Conservation (phyloP, 2,329 filamentous ascomycete genomes). For the Furcasterigmium sp. region DNA sequence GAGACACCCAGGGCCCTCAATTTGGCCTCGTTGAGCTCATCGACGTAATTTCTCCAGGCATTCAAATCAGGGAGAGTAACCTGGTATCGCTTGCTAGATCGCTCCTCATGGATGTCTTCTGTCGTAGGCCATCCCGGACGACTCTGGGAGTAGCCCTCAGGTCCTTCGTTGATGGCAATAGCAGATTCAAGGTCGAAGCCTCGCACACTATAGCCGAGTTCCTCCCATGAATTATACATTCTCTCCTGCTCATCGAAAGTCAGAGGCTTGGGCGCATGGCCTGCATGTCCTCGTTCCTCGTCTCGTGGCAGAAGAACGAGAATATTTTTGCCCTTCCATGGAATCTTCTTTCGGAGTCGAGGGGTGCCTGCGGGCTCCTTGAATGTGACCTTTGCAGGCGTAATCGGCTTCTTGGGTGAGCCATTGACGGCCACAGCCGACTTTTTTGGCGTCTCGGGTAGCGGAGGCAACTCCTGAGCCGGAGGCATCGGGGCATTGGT, state of each 20-base stretch:
- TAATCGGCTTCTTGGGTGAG: conserved; percentile 20
- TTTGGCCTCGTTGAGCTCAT: conserved; percentile 84
- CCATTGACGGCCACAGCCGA: conserved; percentile 21
- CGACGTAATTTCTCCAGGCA: conserved; percentile 70
- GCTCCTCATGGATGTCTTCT: conserved; percentile 52
- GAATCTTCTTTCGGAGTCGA: conserved; percentile 64
- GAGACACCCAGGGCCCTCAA: conserved; percentile 86
- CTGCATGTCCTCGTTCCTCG: conserved; percentile 57
- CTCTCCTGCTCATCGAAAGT: conserved; percentile 48
- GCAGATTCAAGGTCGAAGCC: conserved; percentile 59
- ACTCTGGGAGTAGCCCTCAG: conserved; percentile 54
- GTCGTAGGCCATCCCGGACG: conserved; percentile 62
- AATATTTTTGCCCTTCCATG: conserved; percentile 72
- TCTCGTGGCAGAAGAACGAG: conserved; percentile 65
- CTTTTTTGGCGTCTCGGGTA: conserved; percentile 24
- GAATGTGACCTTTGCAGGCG: conserved; percentile 28
- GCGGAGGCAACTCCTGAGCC: conserved; percentile 17
- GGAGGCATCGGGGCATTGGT: conserved; percentile 6
- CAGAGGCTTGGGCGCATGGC: conserved; percentile 49
- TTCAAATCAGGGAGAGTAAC: conserved; percentile 68
- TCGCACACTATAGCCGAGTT: conserved; percentile 61
- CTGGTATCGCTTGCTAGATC: conserved; percentile 44
- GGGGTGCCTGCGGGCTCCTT: conserved; percentile 41
- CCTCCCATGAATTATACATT: conserved; percentile 62
- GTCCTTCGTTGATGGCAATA: conserved; percentile 13